Base-by-base conservation (phyloP, 2,329 filamentous ascomycete species). In the Dactylellina cionopaga region DNA sequence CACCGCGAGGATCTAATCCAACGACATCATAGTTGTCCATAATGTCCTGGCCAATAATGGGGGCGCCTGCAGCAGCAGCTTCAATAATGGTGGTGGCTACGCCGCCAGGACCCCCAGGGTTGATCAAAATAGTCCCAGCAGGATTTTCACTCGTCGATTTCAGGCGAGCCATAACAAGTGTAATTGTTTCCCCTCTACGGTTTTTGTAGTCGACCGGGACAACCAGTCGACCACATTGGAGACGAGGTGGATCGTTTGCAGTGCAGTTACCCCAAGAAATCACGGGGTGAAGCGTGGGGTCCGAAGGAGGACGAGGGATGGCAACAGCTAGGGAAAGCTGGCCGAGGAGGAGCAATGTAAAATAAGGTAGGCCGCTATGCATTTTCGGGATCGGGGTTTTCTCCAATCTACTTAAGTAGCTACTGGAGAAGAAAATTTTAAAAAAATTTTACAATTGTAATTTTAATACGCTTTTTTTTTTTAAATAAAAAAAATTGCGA, bases 1-100 rank as follows among this genome's bases (percentile, higher is more conserved):
- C 79, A 10, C 82, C 82, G 2, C 82, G 79, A 0, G 82, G 82
- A 68, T 83, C 82, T 2, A 82, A 76, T 1, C 80, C 82, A 51
- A 83, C 80, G 17, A 83, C 75, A 73, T 83, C 82, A 76, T 82
- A 83, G 49, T 74, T 58, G 58, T 78, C 76, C 27, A 76, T 64
- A 24, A 80, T 75, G 31, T 74, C 75, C 15, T 76, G 70, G 35
- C 76, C 76, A 13, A 79, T 31, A 5, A 75, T 35, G 5, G 15
- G 58, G 5, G 76, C 62, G n/a, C n/a, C n/a, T n/a, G 73, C 39
- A 3, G 24, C 15, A 1, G 58, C 41, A 4, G n/a, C 71, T 3
- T 78, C 73, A 17, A 80, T 72, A 1, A 76, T 41, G 1, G 56
- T 59, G 4, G 78, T 74, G 24, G 79, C 80, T 13, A 76, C 75